Evolutionary conservation across 2,329 filamentous ascomycete genomes (phyloP), one percentile per base, ranked within the genome.

Genomic region (Aureobasidium subglaciale): DNA sequence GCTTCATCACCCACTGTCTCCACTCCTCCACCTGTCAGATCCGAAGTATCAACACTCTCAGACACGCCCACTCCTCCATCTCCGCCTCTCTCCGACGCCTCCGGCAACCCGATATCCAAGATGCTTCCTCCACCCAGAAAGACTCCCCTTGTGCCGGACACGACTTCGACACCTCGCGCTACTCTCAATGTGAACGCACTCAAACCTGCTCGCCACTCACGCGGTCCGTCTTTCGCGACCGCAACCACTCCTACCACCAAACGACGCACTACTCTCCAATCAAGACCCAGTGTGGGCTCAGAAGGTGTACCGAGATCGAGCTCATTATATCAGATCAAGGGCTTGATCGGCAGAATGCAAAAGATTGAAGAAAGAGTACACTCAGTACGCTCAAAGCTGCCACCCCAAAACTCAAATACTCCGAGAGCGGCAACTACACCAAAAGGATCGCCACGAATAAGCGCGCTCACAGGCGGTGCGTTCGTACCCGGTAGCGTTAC

Each of bases 261-360:
- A 63, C 61, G 70, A 68, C 58, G 69, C 66, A 49, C 79, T 81
- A 78, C 59, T 20, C 49, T 56, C 5, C 53, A 56, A 83, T 76
- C 66, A 63, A 56, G 67, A 63, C 54, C 68, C 34, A 58, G 50
- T 27, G 50, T 60, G 25, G 54, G 60, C 8, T 58, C 61, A 5
- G 63, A 63, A n/a, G 69, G 70, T 25, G 65, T 84, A 54, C 78
- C 81, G 41, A 76, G 80, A 59, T 84, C 83, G 27, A 79, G 81
- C 60, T 97, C 93, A 2, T 82, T 99, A 48, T 87, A 88, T 62
- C 93, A 99, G 69, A 95, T 99, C 65, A 89, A 92, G 61, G 87
- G 86, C 27, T 84, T 99, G 61, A 96, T 95, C 57, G 91, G 90
- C 25, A 93, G 97, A 73, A 96, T 97, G 90, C 90, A 96, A 71